These are phyloP conservation scores for Nicotiana tomentosiformis DNA, from an alignment of 257 asterid species.

Conservation along the genomic window DNA sequence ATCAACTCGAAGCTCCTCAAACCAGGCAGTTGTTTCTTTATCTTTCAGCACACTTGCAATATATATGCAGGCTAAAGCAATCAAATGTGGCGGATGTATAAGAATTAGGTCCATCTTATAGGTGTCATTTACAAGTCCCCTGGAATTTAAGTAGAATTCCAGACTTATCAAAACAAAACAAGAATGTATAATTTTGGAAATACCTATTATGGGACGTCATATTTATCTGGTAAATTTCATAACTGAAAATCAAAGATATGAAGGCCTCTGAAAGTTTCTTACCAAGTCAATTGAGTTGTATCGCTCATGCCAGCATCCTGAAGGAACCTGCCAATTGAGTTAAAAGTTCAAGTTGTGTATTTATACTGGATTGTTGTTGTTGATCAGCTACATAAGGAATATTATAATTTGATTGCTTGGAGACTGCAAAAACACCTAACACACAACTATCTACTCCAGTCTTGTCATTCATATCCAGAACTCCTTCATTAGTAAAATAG, in stretches of 20 bases:
- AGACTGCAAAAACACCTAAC: no score
- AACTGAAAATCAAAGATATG: neutral
- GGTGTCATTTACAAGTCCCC: conserved; percentile 93
- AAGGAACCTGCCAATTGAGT: conserved; percentile 53
- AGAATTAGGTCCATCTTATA: conserved; percentile 95
- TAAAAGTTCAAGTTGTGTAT: neutral
- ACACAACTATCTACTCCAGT: no score
- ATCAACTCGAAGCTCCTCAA: conserved; percentile 97
- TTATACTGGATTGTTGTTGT: no score
- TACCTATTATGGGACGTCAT: neutral
- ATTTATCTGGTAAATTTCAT: neutral
- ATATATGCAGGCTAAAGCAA: conserved; percentile 80
- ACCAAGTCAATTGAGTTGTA: conserved; percentile 84
- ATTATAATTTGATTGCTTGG: neutral
- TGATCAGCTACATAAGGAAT: neutral
- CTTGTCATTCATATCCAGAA: no score
- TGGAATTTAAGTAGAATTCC: conserved; percentile 16
- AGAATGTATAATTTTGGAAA: neutral
- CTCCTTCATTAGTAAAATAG: no score
- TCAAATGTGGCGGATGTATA: conserved; percentile 84
- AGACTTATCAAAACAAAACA: neutral
- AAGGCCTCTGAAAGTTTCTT: conserved; percentile 5
- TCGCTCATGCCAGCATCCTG: conserved; percentile 93
- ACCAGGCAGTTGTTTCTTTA: conserved; percentile 92
- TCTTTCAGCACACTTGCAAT: conserved; percentile 83